Conservation (phyloP, 2,329 filamentous ascomycete species). For the Zymoseptoria brevis region DNA sequence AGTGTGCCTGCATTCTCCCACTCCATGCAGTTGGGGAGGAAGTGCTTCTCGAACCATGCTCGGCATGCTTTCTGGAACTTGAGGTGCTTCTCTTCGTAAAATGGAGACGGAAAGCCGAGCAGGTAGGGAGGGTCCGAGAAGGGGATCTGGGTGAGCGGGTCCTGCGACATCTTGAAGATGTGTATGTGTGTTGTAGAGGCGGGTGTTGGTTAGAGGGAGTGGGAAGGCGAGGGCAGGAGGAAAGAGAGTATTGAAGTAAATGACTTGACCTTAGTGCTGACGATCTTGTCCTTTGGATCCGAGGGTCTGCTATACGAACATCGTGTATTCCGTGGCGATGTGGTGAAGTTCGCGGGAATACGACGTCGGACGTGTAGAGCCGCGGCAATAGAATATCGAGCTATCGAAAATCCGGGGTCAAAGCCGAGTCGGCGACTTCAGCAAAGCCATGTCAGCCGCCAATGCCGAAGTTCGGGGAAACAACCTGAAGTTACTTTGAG, state of each 20-base stretch:
- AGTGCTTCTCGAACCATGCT: conserved; percentile 19
- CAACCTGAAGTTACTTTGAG: too few relatives aligned
- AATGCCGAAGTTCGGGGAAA: neutral
- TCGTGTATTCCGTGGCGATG: neutral
- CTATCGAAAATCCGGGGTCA: neutral
- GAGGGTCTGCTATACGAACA: neutral
- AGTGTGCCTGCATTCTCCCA: conserved; percentile 17
- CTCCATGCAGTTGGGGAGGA: conserved; percentile 16
- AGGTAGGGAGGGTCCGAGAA: conserved; percentile 18
- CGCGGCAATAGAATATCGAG: neutral
- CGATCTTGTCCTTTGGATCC: neutral
- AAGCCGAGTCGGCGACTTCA: neutral
- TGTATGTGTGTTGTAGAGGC: neutral
- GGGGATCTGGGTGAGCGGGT: conserved; percentile 14
- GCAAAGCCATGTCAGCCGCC: neutral
- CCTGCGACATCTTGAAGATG: conserved; percentile 6
- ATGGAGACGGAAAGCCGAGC: conserved; percentile 13
- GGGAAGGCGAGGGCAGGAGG: neutral
- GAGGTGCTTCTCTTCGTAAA: conserved; percentile 16
- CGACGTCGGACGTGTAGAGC: neutral
- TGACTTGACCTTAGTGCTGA: neutral
- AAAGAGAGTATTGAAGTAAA: neutral
- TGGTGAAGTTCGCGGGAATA: neutral
- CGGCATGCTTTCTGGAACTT: conserved; percentile 16
- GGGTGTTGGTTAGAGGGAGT: neutral